These are phyloP conservation scores for Immersiella caudata DNA, from an alignment of 495 filamentous ascomycete species.

Conservation along the genomic window DNA sequence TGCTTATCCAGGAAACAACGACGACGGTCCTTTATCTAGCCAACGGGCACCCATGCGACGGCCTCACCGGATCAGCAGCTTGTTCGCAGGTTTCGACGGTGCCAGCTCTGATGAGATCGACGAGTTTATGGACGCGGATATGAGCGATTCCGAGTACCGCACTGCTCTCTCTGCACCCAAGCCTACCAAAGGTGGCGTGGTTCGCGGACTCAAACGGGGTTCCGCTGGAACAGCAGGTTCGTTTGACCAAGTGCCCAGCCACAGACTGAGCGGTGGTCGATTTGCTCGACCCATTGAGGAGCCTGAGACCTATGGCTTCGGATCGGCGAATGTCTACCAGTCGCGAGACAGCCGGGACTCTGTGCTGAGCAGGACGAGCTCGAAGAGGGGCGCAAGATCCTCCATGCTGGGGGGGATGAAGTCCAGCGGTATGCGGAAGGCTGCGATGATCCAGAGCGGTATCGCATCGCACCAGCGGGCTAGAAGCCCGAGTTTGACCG, in stretches of 20 bases:
- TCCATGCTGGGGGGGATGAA: constrained; percentile 39
- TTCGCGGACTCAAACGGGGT: constrained; percentile 42
- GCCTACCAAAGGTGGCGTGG: constrained; percentile 37
- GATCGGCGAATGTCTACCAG: constrained; percentile 27
- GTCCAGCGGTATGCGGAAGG: constrained; percentile 53
- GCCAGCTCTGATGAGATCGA: constrained; percentile 61
- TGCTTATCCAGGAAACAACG: constrained; percentile 79
- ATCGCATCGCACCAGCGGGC: constrained; percentile 71
- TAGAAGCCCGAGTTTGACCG: constrained; percentile 75
- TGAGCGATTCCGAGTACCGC: constrained; percentile 66
- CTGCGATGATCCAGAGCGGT: constrained; percentile 78
- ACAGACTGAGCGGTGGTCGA: constrained; percentile 25
- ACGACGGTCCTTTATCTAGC: constrained; percentile 71
- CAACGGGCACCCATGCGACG: constrained; percentile 65
- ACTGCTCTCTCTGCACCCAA: constrained; percentile 66
- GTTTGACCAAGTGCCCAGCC: constrained; percentile 38
- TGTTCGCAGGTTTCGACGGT: constrained; percentile 80
- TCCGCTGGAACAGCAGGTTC: constrained; percentile 33
- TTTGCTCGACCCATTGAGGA: constrained; percentile 34
- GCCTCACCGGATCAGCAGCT: constrained; percentile 73
- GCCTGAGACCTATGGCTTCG: constrained; percentile 34
- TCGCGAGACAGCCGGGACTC: constrained; percentile 37
- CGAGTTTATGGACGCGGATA: constrained; percentile 60
- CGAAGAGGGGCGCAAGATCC: constrained; percentile 37
- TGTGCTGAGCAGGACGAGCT: constrained; percentile 32